Conservation (phyloP, 2,329 filamentous ascomycete genomes). For the Colletotrichum lentis region DNA sequence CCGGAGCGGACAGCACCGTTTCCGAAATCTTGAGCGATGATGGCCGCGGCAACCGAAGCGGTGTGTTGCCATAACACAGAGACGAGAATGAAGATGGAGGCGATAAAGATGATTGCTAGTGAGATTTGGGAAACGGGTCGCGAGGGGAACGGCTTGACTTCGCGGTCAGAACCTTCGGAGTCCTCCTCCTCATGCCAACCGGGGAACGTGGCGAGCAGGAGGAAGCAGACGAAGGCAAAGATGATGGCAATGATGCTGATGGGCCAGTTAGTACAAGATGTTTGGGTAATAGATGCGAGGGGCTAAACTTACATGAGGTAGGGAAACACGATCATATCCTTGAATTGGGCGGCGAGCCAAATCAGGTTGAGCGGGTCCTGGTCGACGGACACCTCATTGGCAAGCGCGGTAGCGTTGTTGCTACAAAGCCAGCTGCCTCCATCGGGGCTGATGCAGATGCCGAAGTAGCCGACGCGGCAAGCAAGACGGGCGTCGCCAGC, state of each 20-base stretch:
- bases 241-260: constrained; percentile 93
- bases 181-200: constrained; percentile 95
- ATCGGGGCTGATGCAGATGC: constrained; percentile 93
- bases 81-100: constrained; percentile 76
- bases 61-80: constrained; percentile 91
- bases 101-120: constrained; percentile 87
- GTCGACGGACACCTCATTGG: constrained; percentile 86
- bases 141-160: constrained; percentile 93
- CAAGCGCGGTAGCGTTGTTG: constrained; percentile 94
- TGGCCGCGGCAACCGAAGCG: constrained; percentile 91
- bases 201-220: constrained; percentile 94
- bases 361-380: constrained; percentile 97
- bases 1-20: constrained; percentile 88
- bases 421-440: constrained; percentile 93
- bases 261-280: constrained; percentile 32
- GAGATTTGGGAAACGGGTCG: constrained; percentile 92
- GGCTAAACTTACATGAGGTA: constrained; percentile 79
- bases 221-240: constrained; percentile 94
- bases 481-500: constrained; percentile 85
- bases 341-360: constrained; percentile 96
- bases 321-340: constrained; percentile 97
- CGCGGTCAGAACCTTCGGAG: constrained; percentile 80
- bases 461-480: constrained; percentile 95
- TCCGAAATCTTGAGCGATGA: constrained; percentile 90
- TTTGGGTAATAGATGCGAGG: background rate